phyloP scores from a whole-genome alignment of 2,329 filamentous ascomycete species.

The Fusarium denticulatum region DNA sequence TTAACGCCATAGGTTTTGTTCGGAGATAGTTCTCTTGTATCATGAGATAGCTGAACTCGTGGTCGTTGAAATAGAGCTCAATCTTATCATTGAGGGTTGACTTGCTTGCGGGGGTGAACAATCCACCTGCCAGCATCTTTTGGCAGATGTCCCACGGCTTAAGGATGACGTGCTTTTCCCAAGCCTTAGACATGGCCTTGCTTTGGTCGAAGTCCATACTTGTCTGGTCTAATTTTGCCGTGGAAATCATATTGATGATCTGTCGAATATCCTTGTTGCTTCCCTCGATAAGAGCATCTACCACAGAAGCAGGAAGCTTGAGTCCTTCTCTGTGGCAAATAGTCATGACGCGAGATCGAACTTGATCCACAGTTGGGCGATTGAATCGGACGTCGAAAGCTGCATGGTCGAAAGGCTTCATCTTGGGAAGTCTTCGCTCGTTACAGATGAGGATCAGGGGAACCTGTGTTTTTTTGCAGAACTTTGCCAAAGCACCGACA shows the following conservation, averaged over 20 bases:
- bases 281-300: conserved; percentile 95
- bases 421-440: conserved; percentile 90
- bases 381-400: conserved; percentile 88
- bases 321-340: conserved; percentile 93
- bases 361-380: conserved; percentile 88
- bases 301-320: conserved; percentile 82
- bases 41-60: conserved; percentile 98
- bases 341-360: conserved; percentile 91
- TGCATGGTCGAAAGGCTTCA: conserved; percentile 95
- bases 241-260: conserved; percentile 98
- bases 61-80: conserved; percentile 98
- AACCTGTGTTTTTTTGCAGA: conserved; percentile 94
- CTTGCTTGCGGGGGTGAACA: conserved; percentile 86
- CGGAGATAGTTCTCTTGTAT: conserved; percentile 97
- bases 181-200: conserved; percentile 95
- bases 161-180: conserved; percentile 96
- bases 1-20: conserved; percentile 76
- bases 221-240: conserved; percentile 86
- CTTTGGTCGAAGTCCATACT: conserved; percentile 85
- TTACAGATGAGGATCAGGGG: conserved; percentile 99
- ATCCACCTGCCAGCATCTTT: conserved; percentile 87
- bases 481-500: conserved; percentile 90
- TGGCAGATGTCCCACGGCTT: conserved; percentile 98
- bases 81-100: conserved; percentile 96
- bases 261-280: conserved; percentile 96